A percentile compares a stretch with the other conserved stretches of the same genome.
Evolutionary conservation across 2,329 filamentous ascomycete species (phyloP).

Genomic region (Diaporthe ampelina): DNA sequence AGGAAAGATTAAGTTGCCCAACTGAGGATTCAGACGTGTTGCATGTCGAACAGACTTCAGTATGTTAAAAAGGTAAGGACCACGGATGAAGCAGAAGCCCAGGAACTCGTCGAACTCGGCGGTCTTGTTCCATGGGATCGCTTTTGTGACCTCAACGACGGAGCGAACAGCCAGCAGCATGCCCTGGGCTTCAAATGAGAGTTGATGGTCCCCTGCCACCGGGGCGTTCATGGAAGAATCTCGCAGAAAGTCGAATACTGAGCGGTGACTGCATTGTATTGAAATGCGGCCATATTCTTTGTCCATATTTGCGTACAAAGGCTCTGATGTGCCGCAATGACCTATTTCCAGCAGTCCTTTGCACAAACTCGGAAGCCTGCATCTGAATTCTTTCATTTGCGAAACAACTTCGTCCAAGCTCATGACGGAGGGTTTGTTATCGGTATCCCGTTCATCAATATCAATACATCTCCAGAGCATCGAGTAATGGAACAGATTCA

Average conservation of each 20-base stretch:
- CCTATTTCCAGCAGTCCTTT: background rate
- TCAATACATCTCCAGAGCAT: background rate
- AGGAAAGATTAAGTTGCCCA: background rate
- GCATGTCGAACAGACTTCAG: background rate
- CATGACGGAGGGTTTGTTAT: background rate
- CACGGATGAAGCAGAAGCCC: no score
- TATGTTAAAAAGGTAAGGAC: no score
- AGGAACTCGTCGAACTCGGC: no score
- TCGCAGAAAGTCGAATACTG: background rate
- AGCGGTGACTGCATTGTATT: background rate
- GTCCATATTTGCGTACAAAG: no score
- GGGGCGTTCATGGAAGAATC: background rate
- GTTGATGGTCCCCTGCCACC: background rate
- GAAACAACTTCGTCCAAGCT: background rate
- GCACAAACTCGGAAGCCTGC: background rate
- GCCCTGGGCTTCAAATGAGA: background rate
- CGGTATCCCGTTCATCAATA: background rate
- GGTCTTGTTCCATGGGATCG: no score
- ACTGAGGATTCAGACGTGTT: background rate
- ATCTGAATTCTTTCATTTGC: background rate
- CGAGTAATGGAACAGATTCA: background rate
- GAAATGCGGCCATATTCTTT: no score
- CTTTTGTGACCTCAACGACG: background rate
- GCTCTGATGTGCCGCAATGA: no score
- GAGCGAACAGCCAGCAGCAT: background rate